Evolutionary conservation across 2,329 filamentous ascomycete genomes (phyloP), one percentile per base, ranked within the genome.

Genomic region (Diaporthe ampelina): DNA sequence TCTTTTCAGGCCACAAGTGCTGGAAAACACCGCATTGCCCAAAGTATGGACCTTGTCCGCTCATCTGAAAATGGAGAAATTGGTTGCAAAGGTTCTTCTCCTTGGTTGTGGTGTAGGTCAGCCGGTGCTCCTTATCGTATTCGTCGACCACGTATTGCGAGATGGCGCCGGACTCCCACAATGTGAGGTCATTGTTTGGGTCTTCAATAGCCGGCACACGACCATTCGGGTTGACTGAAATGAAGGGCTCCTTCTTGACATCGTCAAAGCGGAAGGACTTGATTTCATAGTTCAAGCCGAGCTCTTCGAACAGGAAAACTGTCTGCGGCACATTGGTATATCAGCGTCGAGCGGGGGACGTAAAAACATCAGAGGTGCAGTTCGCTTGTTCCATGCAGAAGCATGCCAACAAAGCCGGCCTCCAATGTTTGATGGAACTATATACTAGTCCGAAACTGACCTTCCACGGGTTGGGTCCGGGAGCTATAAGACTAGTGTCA

Each of bases 31-130:
- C 77, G 3, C 74, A 75, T 76, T 87, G 84, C 5, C 86, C 86
- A 58, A 79, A 87, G 76, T 87, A 88, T 0, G 85, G 85, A 0
- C 84, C 86, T 77, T 86, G 82, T 8, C 84, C 84, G 61, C 78
- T 81, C 76, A 82, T 83, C 77, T 87, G 85, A 77, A 86, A 88
- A 73, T 83, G 79, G 17, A 86, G 78, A 79, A 82, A 88, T n/a
- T 77, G 74, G 3, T 71, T 71, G 37, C 74, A 74, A 4, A 77
- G 69, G 48, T 78, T 71, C n/a, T 69, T 74, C 56, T 79, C 77
- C n/a, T 75, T 72, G 15, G 75, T 21, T 4, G 75, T 70, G 5
- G 57, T 48, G 71, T 78, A 81, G 77, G 6, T 75, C 67, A 4
- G 77, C 74, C 13, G 37, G 13, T 4, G 70, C 37, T 40, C 37